A percentile compares a stretch with the other conserved stretches of the same genome.
Conservation (phyloP, 139 green algal genomes). For the Chlamydomonas applanata region DNA sequence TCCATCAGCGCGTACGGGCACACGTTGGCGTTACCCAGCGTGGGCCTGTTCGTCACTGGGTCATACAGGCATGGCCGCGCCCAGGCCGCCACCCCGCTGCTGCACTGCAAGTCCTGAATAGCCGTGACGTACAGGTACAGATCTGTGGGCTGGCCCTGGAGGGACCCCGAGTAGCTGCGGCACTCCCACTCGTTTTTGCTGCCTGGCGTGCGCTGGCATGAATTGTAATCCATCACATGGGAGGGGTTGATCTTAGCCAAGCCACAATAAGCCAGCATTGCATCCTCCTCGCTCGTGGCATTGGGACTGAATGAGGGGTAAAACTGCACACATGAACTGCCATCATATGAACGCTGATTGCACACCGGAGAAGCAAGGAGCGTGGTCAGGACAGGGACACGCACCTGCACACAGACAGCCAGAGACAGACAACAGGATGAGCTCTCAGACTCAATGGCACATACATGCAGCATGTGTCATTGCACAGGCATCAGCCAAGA, state of each 20-base stretch:
- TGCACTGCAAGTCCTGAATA: constrained; percentile 38
- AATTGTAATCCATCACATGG: not conserved
- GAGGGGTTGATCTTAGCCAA: constrained; percentile 2
- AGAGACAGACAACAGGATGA: too few species aligned
- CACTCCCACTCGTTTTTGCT: not conserved
- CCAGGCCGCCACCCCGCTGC: constrained; percentile 36
- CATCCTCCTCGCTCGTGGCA: not conserved
- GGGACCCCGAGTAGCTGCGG: not conserved
- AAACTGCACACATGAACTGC: not conserved
- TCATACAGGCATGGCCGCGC: constrained; percentile 48
- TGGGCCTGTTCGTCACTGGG: constrained; percentile 32
- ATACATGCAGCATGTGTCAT: too few species aligned
- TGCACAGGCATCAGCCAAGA: too few species aligned
- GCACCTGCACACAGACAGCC: not conserved
- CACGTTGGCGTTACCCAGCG: constrained; percentile 43
- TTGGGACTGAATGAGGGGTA: not conserved
- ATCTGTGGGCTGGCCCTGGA: constrained; percentile 31
- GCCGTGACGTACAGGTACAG: constrained; percentile 54
- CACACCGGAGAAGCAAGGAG: not conserved
- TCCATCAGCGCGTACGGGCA: constrained; percentile 30
- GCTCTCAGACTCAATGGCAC: too few species aligned
- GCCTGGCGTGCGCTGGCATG: not conserved
- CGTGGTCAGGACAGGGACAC: not conserved
- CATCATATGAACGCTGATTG: not conserved
- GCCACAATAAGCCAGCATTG: not conserved